Conservation (phyloP, 2,329 filamentous ascomycete genomes). For the Microcyclosporella mali region DNA sequence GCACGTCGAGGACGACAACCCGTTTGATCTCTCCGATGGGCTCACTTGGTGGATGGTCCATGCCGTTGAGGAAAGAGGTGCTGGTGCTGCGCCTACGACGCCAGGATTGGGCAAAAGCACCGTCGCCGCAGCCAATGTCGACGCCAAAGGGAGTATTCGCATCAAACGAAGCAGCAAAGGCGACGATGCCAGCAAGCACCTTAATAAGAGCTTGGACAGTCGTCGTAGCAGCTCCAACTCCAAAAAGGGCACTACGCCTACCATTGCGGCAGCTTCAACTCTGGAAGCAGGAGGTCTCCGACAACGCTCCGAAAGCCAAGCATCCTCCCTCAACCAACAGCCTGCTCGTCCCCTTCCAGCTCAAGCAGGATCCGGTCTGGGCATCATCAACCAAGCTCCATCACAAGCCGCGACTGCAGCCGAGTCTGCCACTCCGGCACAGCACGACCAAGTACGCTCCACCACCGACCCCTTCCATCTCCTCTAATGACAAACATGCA, state of each 20-base stretch:
- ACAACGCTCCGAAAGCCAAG: constrained; percentile 21
- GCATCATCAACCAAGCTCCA: constrained; percentile 20
- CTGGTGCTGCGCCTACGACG: constrained; percentile 73
- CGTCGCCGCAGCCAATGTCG: constrained; percentile 78
- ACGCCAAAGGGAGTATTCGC: constrained; percentile 65
- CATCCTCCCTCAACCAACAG: constrained; percentile 13
- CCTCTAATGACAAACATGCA: constrained; percentile 1
- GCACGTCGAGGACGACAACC: constrained; percentile 77
- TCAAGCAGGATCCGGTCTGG: constrained; percentile 12
- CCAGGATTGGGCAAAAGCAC: constrained; percentile 88
- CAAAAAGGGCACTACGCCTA: constrained; percentile 59
- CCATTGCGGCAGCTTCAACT: constrained; percentile 9
- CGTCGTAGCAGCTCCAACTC: constrained; percentile 81
- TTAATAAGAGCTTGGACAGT: constrained; percentile 82
- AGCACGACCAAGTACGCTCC: constrained; percentile 37
- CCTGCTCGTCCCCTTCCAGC: constrained; percentile 10
- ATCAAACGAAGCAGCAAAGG: constrained; percentile 39
- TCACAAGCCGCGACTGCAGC: constrained; percentile 4
- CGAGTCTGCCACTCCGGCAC: constrained; percentile 22
- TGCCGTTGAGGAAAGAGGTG: constrained; percentile 75
- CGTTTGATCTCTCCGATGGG: constrained; percentile 92
- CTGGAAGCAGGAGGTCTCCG: constrained; percentile 10
- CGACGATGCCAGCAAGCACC: constrained; percentile 44
- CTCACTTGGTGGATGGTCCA: constrained; percentile 95
- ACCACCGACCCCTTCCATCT: background rate